phyloP scores from a whole-genome alignment of 352 stramenopile species.

The Elongisporangium prolatum region DNA sequence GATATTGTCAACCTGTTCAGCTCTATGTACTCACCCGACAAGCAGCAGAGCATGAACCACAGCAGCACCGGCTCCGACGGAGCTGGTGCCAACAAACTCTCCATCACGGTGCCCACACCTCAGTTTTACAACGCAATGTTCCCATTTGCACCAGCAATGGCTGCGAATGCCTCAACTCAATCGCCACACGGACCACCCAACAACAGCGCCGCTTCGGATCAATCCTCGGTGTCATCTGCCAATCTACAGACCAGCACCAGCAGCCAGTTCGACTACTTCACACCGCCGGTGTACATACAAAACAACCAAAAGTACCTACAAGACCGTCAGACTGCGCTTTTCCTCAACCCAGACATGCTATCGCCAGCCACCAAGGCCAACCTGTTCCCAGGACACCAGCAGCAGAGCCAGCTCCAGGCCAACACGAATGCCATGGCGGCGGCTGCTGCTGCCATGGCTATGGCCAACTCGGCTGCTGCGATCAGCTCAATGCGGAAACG shows the following conservation, averaged over 20 bases:
- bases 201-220: slow-evolving; percentile 3
- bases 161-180: neutral
- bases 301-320: slow-evolving; percentile 27
- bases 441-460: slow-evolving; percentile 32
- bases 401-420: slow-evolving; percentile 12
- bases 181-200: neutral
- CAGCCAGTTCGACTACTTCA: slow-evolving; percentile 53
- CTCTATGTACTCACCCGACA: slow-evolving; percentile 49
- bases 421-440: slow-evolving; percentile 34
- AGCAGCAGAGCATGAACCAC: slow-evolving; percentile 7
- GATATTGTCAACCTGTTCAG: slow-evolving; percentile 68
- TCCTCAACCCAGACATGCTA: slow-evolving; percentile 37
- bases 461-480: slow-evolving; percentile 48
- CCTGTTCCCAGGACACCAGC: slow-evolving; percentile 12
- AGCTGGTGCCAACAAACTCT: slow-evolving; percentile 8
- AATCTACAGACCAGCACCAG: slow-evolving; percentile 3
- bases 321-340: slow-evolving; percentile 26
- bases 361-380: slow-evolving; percentile 31
- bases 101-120: slow-evolving; percentile 30
- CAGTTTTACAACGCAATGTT: slow-evolving; percentile 26
- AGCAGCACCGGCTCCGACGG: slow-evolving; percentile 13
- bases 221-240: neutral
- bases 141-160: slow-evolving; percentile 3
- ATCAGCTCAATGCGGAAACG: slow-evolving; percentile 58
- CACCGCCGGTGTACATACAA: slow-evolving; percentile 36